Evolutionary conservation across 805 yeast genomes (phyloP).

Genomic region (Jamesozyma gamospora): DNA sequence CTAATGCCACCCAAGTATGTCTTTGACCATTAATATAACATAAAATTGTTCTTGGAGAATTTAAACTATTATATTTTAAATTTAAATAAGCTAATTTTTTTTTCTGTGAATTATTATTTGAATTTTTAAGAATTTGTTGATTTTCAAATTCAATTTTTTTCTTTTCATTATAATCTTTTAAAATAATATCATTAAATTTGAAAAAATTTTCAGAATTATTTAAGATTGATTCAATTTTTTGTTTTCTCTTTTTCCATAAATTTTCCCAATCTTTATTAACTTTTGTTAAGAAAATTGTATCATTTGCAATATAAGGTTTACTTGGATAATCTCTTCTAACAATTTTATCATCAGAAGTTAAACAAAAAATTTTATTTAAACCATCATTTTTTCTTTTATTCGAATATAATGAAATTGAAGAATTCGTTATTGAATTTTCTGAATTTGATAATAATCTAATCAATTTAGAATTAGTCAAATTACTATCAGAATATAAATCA

Average conservation of each 20-base stretch:
- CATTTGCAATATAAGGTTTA: conserved; percentile 20
- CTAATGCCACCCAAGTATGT: conserved; percentile 77
- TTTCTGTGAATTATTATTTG: too few species aligned
- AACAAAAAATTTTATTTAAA: conserved; percentile 9
- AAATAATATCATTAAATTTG: not conserved
- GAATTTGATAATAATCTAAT: not conserved
- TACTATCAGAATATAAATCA: not conserved
- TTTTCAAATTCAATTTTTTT: not conserved
- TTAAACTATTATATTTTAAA: conserved; percentile 13
- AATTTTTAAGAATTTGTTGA: not conserved
- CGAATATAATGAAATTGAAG: not conserved
- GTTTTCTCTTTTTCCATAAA: conserved; percentile 12
- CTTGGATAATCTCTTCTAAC: conserved; percentile 27
- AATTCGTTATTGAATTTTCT: not conserved
- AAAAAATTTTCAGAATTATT: not conserved
- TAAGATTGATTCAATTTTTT: conserved; percentile 8
- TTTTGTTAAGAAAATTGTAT: conserved; percentile 20
- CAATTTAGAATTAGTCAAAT: not conserved
- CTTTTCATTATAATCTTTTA: not conserved
- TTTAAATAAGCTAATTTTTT: conserved; percentile 9
- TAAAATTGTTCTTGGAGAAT: conserved; percentile 39
- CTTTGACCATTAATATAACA: conserved; percentile 59
- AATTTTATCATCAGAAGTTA: conserved; percentile 21
- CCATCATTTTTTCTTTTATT: not conserved
- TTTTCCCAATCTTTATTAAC: conserved; percentile 14